Percentiles rank a stretch among this genome's conserved stretches.
phyloP scores from a whole-genome alignment of 2,329 filamentous ascomycete genomes.

The Sporothrix curviconia region DNA sequence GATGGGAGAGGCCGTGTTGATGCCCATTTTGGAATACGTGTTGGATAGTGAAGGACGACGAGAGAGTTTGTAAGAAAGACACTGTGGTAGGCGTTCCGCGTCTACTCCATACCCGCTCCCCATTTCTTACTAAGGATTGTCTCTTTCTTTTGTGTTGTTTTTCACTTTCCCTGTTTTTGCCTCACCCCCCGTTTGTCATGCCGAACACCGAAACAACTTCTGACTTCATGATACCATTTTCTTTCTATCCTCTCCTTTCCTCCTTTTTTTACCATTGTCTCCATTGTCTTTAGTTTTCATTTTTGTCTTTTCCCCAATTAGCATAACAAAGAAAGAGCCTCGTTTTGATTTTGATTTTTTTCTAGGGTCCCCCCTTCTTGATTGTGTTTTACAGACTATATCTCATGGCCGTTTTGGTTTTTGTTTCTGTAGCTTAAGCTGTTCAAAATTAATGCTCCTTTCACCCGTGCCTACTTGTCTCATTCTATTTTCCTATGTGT shows the following conservation, averaged over 20 bases:
- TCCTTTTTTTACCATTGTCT: slow-evolving; percentile 1
- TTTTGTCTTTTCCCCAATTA: too few species aligned
- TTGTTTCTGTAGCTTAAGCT: too few species aligned
- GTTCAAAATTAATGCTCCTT: too few species aligned
- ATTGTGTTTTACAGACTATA: too few species aligned
- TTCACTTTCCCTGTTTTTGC: not conserved
- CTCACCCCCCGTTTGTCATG: slow-evolving; percentile 14
- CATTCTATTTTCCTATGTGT: too few species aligned
- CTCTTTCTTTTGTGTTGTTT: slow-evolving; percentile 10
- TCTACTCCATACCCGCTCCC: not conserved
- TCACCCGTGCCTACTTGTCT: too few species aligned
- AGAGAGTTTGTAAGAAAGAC: not conserved
- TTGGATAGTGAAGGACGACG: slow-evolving; percentile 5
- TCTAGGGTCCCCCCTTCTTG: not conserved
- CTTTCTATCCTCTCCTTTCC: slow-evolving; percentile 5
- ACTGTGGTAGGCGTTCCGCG: too few species aligned
- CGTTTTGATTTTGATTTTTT: not conserved
- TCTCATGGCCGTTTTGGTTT: too few species aligned
- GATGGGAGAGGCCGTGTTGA: not conserved
- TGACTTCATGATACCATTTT: slow-evolving; percentile 24
- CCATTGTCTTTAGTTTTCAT: not conserved
- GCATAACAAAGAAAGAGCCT: too few species aligned
- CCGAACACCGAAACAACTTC: slow-evolving; percentile 10
- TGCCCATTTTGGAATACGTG: slow-evolving; percentile 13
- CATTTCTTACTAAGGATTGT: slow-evolving; percentile 18